A percentile compares a stretch with the other conserved stretches of the same genome.
Evolutionary conservation across 305 asterid genomes (phyloP).

Genomic region (Lippia alba): DNA sequence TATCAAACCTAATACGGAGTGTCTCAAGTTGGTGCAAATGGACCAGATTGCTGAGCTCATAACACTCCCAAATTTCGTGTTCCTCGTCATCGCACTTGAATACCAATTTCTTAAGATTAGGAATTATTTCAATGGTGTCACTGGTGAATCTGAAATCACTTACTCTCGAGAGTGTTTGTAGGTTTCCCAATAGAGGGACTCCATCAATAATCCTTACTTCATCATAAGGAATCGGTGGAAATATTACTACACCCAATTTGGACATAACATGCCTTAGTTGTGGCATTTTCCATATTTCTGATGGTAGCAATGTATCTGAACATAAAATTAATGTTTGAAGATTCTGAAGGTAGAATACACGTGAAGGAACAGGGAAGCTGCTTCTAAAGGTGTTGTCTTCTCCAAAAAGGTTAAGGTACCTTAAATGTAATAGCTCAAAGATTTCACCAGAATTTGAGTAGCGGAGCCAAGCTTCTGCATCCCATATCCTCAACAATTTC

Average conservation of each 20-base stretch:
- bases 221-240: background rate
- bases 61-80: background rate
- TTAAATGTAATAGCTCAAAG: background rate
- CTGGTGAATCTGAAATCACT: background rate
- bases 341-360: background rate
- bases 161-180: background rate
- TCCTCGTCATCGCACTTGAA: background rate
- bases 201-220: background rate
- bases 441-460: background rate
- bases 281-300: background rate
- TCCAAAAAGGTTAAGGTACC: background rate
- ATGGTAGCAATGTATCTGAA: background rate
- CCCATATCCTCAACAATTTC: background rate
- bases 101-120: background rate
- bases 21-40: conserved; percentile 2
- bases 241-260: background rate
- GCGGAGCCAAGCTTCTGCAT: background rate
- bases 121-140: background rate
- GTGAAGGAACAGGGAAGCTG: background rate
- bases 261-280: background rate
- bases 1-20: background rate
- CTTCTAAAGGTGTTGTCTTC: too few relatives aligned
- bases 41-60: too few relatives aligned
- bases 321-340: background rate
- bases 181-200: background rate